Conservation (phyloP, 2,329 filamentous ascomycete species). For the Paracamarosporium sp. region DNA sequence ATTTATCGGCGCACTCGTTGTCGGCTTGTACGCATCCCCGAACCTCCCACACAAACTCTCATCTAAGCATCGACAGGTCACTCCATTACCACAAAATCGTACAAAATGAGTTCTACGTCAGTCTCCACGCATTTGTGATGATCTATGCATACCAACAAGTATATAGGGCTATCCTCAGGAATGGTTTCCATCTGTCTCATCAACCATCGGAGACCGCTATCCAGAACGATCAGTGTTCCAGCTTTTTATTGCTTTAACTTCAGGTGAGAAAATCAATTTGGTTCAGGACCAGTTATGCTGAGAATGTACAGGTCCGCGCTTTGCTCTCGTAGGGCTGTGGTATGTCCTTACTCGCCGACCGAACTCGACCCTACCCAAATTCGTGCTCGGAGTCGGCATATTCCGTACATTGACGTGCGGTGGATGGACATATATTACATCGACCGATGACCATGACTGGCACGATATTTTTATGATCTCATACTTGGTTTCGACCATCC, state of each 20-base stretch:
- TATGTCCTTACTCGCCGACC: slow-evolving; percentile 85
- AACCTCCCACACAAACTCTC: slow-evolving; percentile 13
- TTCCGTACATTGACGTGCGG: slow-evolving; percentile 93
- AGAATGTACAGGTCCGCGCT: slow-evolving; percentile 74
- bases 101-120: slow-evolving; percentile 86
- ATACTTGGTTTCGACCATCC: slow-evolving; percentile 90
- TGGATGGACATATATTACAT: slow-evolving; percentile 98
- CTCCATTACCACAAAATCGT: slow-evolving; percentile 98
- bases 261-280: slow-evolving; percentile 61
- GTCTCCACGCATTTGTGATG: slow-evolving; percentile 18
- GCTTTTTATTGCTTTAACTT: slow-evolving; percentile 95
- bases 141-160: slow-evolving; percentile 17
- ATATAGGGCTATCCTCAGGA: slow-evolving; percentile 72
- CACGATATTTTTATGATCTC: slow-evolving; percentile 99
- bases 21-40: slow-evolving; percentile 62
- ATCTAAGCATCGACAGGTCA: slow-evolving; percentile 53
- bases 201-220: slow-evolving; percentile 96
- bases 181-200: slow-evolving; percentile 96
- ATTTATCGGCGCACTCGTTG: slow-evolving; percentile 83
- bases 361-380: slow-evolving; percentile 77
- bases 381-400: slow-evolving; percentile 79
- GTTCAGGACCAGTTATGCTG: slow-evolving; percentile 9
- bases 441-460: slow-evolving; percentile 97
- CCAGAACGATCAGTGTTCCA: slow-evolving; percentile 97
- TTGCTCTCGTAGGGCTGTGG: slow-evolving; percentile 88